phyloP scores from a whole-genome alignment of 176 grass and related monocot genomes.

The Stipa capillata region DNA sequence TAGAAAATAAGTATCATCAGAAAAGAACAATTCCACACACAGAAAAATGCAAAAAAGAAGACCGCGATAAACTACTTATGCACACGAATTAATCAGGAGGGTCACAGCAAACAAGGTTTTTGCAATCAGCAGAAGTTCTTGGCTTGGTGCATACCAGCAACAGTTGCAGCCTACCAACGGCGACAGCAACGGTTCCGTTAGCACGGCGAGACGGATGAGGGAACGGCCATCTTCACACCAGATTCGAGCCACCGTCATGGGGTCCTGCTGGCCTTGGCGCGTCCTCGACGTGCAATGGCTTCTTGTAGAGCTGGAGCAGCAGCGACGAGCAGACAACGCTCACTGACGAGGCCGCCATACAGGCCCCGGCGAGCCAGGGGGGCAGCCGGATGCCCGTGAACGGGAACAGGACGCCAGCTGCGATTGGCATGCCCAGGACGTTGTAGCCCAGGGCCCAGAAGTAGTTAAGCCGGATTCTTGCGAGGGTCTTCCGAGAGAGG shows the following conservation, averaged over 20 bases:
- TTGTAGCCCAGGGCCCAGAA: constrained; percentile 95
- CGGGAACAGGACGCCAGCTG: constrained; percentile 68
- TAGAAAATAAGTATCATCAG: not conserved
- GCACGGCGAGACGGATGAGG: not conserved
- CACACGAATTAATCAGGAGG: constrained; percentile 25
- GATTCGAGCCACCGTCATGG: not conserved
- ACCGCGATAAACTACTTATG: not conserved
- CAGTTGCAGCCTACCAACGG: not conserved
- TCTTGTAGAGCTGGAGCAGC: constrained; percentile 86
- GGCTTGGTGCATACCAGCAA: not conserved
- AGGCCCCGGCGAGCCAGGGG: constrained; percentile 82
- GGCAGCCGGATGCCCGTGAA: constrained; percentile 74
- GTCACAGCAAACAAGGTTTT: not conserved
- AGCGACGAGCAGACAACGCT: constrained; percentile 94
- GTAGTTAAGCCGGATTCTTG: constrained; percentile 77
- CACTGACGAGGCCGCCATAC: constrained; percentile 85
- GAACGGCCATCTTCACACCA: constrained; percentile 20
- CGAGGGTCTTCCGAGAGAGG: constrained; percentile 79
- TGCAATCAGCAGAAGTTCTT: not conserved
- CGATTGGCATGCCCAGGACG: constrained; percentile 68
- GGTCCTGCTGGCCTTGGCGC: not conserved
- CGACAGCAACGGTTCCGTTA: not conserved
- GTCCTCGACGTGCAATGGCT: constrained; percentile 45
- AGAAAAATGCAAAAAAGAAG: not conserved
- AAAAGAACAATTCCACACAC: not conserved